A percentile compares a stretch with the other conserved stretches of the same genome.
These are phyloP conservation scores for Symbiotaphrina buchneri DNA, from an alignment of 495 filamentous ascomycete species.

Conservation along the genomic window DNA sequence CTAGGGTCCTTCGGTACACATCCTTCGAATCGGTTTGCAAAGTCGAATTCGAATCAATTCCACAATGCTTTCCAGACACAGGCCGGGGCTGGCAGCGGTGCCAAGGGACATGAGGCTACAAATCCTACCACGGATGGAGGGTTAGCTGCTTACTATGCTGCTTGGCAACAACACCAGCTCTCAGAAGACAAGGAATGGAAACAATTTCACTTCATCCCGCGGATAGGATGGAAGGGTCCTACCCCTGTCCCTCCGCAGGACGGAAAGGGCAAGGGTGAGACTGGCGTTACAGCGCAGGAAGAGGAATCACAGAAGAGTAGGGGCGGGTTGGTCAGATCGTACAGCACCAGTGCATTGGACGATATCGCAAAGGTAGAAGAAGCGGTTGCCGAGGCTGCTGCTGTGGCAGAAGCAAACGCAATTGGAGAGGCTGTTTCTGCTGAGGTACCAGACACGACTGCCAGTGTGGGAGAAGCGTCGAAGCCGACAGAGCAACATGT, in stretches of 20 bases:
- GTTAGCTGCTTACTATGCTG: constrained; percentile 72
- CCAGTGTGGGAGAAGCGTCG: no score
- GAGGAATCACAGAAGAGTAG: constrained; percentile 22
- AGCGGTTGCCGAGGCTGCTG: constrained; percentile 13
- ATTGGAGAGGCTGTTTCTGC: constrained; percentile 8
- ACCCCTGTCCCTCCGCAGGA: constrained; percentile 1
- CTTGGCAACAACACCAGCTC: constrained; percentile 59
- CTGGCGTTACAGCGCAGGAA: constrained; percentile 12
- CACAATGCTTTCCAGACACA: constrained; percentile 53
- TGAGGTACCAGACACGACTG: no score
- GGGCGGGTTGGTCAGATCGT: constrained; percentile 16
- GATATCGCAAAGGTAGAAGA: constrained; percentile 30
- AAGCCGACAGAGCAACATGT: no score
- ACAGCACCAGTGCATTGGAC: constrained; percentile 24
- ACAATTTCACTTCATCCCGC: constrained; percentile 68
- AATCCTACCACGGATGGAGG: constrained; percentile 26
- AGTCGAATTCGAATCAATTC: constrained; percentile 35
- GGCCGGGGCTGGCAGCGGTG: constrained; percentile 20
- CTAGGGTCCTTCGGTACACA: constrained; percentile 17
- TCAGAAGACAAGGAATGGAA: constrained; percentile 65
- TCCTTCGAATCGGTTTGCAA: constrained; percentile 19
- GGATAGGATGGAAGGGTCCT: constrained; percentile 62
- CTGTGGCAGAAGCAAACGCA: constrained; percentile 12
- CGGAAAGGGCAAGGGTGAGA: constrained; percentile 14
- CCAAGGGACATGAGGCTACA: constrained; percentile 13